Evolutionary conservation across 2,329 filamentous ascomycete species (phyloP).

Genomic region (Alternaria panax): DNA sequence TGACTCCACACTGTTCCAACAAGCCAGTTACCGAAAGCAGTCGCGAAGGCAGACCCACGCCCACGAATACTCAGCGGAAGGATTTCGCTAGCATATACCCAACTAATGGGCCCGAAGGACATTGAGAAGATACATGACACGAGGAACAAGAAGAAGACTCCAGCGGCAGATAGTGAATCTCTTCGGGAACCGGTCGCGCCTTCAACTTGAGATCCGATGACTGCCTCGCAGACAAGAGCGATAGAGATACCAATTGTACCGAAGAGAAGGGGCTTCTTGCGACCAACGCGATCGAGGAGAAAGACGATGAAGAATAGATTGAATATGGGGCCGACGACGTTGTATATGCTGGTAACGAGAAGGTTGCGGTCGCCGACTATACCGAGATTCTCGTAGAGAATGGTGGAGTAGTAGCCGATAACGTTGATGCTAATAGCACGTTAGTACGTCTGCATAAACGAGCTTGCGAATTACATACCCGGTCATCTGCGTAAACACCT

Average conservation of each 20-base stretch:
- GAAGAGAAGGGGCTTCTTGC: conserved; percentile 61
- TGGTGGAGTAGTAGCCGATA: conserved; percentile 69
- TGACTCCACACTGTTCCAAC: conserved; percentile 67
- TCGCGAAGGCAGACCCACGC: conserved; percentile 65
- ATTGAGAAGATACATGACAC: conserved; percentile 48
- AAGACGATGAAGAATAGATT: conserved; percentile 68
- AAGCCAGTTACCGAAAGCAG: conserved; percentile 66
- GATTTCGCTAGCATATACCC: conserved; percentile 72
- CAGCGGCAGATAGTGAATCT: conserved; percentile 63
- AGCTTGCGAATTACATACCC: conserved; percentile 48
- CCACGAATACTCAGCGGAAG: conserved; percentile 69
- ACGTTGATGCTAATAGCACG: conserved; percentile 55
- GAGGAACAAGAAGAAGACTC: conserved; percentile 71
- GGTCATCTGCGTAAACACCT: conserved; percentile 72
- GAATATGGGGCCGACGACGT: conserved; percentile 63
- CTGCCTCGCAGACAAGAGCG: conserved; percentile 66
- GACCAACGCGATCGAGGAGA: conserved; percentile 61
- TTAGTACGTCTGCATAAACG: conserved; percentile 11
- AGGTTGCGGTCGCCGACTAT: conserved; percentile 63
- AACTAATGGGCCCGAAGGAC: conserved; percentile 54
- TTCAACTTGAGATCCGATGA: conserved; percentile 54
- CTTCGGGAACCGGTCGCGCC: conserved; percentile 40
- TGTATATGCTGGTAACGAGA: conserved; percentile 67
- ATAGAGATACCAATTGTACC: conserved; percentile 63
- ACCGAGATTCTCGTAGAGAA: conserved; percentile 65